Conservation (phyloP, 305 asterid species). For the Withania somnifera region DNA sequence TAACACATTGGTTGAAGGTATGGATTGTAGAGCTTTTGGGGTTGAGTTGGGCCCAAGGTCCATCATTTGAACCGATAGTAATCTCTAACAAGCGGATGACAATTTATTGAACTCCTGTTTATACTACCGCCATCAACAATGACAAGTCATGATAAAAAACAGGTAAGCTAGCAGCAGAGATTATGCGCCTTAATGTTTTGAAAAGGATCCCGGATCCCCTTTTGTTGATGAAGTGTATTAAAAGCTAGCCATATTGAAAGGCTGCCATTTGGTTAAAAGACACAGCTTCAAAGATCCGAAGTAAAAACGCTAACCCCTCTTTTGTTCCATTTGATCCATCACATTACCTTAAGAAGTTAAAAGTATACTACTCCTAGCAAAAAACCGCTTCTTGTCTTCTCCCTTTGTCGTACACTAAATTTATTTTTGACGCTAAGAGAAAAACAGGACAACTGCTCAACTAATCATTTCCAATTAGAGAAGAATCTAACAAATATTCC, state of each 20-base stretch:
- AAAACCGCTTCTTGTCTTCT: neutral
- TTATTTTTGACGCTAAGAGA: neutral
- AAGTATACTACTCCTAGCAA: neutral
- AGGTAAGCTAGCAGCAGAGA: neutral
- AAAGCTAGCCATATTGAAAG: neutral
- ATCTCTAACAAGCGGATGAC: neutral
- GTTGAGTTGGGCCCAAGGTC: neutral
- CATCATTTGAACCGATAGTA: neutral
- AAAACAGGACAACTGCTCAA: neutral
- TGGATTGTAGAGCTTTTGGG: neutral
- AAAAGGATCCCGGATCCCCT: neutral
- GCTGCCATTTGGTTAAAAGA: neutral
- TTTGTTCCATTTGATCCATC: neutral
- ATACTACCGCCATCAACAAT: neutral
- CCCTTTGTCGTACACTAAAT: neutral
- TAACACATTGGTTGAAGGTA: neutral
- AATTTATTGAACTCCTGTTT: neutral
- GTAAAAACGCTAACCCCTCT: neutral
- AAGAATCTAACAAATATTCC: neutral
- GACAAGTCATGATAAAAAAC: neutral
- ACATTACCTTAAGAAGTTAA: neutral
- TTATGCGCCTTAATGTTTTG: neutral
- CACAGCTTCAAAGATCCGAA: neutral
- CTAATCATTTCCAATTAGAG: neutral
- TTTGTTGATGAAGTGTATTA: neutral